These are phyloP conservation scores for Blumeria graminis DNA, from an alignment of 2,329 filamentous ascomycete species.

Conservation along the genomic window DNA sequence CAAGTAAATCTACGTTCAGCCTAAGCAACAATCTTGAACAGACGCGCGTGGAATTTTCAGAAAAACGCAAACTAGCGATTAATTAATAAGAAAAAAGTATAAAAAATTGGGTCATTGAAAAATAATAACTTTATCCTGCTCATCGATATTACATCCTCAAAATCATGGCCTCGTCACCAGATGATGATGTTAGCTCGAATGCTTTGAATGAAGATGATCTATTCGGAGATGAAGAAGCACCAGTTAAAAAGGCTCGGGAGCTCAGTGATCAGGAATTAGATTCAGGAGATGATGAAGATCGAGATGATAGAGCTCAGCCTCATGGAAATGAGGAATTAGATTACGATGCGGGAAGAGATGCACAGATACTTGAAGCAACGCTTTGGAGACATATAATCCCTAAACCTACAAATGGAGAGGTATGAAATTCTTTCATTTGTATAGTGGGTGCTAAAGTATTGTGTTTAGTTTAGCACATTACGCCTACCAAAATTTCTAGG, in stretches of 20 bases:
- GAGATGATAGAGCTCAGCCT: slow-evolving; percentile 32
- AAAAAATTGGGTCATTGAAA: too few species aligned
- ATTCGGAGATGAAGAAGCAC: slow-evolving; percentile 28
- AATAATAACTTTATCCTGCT: too few species aligned
- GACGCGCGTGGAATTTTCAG: too few species aligned
- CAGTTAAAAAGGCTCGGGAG: slow-evolving; percentile 16
- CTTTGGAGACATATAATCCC: slow-evolving; percentile 47
- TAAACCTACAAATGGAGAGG: slow-evolving; percentile 44
- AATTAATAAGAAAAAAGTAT: too few species aligned
- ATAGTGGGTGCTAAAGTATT: slow-evolving; percentile 6
- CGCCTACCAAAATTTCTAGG: slow-evolving; percentile 50
- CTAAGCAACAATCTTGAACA: too few species aligned
- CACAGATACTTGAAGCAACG: slow-evolving; percentile 36
- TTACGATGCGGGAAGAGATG: slow-evolving; percentile 15
- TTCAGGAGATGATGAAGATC: slow-evolving; percentile 35
- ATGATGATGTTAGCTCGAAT: slow-evolving; percentile 16
- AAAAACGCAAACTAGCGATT: too few species aligned
- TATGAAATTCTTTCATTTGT: slow-evolving; percentile 16
- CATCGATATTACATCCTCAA: too few species aligned
- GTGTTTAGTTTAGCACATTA: slow-evolving; percentile 36
- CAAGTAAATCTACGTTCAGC: too few species aligned
- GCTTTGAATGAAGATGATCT: slow-evolving; percentile 33
- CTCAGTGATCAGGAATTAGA: slow-evolving; percentile 36
- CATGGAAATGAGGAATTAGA: slow-evolving; percentile 18
- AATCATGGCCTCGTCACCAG: slow-evolving; percentile 9